These are phyloP conservation scores for Fusarium verrucosum DNA, from an alignment of 2,329 filamentous ascomycete species.

Conservation along the genomic window DNA sequence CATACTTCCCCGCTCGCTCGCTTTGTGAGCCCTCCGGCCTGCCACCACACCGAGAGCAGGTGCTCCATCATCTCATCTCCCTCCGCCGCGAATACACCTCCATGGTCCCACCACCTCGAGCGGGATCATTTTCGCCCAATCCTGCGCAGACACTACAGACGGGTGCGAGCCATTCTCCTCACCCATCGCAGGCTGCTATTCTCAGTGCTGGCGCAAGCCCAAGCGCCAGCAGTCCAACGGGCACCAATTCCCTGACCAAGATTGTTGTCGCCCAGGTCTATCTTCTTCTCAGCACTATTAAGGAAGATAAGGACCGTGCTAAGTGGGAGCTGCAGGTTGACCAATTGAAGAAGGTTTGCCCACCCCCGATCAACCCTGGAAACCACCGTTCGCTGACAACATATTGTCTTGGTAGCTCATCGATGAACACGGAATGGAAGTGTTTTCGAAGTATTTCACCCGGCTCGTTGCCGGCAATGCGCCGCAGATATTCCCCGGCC, in stretches of 20 bases:
- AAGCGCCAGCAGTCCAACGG: slow-evolving; percentile 70
- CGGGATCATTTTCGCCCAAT: slow-evolving; percentile 72
- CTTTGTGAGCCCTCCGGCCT: slow-evolving; percentile 48
- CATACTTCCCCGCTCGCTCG: slow-evolving; percentile 43
- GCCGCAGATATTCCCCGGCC: slow-evolving; percentile 85
- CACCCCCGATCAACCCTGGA: neutral
- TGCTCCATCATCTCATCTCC: slow-evolving; percentile 46
- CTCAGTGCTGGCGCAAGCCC: slow-evolving; percentile 69
- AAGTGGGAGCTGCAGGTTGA: slow-evolving; percentile 95
- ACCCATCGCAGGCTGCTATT: slow-evolving; percentile 65
- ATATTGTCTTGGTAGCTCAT: slow-evolving; percentile 70
- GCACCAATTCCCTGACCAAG: slow-evolving; percentile 78
- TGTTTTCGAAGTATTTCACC: slow-evolving; percentile 94
- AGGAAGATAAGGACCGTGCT: slow-evolving; percentile 87
- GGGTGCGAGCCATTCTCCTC: slow-evolving; percentile 64
- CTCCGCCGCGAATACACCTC: slow-evolving; percentile 52
- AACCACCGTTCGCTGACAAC: slow-evolving; percentile 31
- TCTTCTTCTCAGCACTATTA: slow-evolving; percentile 91
- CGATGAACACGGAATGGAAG: slow-evolving; percentile 99
- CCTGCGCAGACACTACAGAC: slow-evolving; percentile 67
- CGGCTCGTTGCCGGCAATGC: slow-evolving; percentile 93
- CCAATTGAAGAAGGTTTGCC: slow-evolving; percentile 84
- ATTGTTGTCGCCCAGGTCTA: slow-evolving; percentile 96
- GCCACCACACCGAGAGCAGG: slow-evolving; percentile 51
- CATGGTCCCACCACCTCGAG: slow-evolving; percentile 69